These are phyloP conservation scores for Juncus inflexus DNA, from an alignment of 176 grass and related monocot species.

Conservation along the genomic window DNA sequence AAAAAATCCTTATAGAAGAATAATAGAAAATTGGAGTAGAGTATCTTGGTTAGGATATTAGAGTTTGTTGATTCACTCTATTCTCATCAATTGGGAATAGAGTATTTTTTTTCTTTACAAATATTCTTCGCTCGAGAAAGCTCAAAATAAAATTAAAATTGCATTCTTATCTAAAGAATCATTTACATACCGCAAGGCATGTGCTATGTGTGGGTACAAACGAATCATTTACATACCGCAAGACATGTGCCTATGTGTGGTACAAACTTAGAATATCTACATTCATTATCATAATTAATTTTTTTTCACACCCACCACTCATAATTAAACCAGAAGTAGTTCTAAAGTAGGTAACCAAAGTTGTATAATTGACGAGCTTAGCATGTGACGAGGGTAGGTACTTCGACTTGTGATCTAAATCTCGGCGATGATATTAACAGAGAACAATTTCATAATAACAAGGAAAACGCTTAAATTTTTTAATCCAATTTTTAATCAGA, in stretches of 20 bases:
- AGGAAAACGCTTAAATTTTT: no score
- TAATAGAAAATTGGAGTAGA: no score
- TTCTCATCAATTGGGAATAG: no score
- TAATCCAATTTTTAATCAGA: no score
- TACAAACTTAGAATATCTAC: no score
- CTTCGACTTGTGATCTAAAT: neutral
- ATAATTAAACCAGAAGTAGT: conserved; percentile 6
- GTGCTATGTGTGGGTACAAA: conserved; percentile 17
- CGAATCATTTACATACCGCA: neutral
- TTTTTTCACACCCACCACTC: neutral
- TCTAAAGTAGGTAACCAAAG: neutral
- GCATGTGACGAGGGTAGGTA: conserved; percentile 16
- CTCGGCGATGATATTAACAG: neutral
- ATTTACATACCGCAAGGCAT: conserved; percentile 18
- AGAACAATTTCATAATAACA: no score
- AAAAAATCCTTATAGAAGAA: no score
- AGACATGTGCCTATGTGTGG: no score
- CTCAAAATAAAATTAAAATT: neutral
- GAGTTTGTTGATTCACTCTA: neutral
- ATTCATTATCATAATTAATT: no score
- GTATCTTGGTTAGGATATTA: no score
- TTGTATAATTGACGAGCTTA: conserved; percentile 21
- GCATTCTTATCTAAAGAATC: conserved; percentile 22
- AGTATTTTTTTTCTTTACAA: neutral
- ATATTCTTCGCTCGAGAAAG: neutral